These are phyloP conservation scores for Nakazawaea holstii DNA, from an alignment of 805 yeast species.

Conservation along the genomic window DNA sequence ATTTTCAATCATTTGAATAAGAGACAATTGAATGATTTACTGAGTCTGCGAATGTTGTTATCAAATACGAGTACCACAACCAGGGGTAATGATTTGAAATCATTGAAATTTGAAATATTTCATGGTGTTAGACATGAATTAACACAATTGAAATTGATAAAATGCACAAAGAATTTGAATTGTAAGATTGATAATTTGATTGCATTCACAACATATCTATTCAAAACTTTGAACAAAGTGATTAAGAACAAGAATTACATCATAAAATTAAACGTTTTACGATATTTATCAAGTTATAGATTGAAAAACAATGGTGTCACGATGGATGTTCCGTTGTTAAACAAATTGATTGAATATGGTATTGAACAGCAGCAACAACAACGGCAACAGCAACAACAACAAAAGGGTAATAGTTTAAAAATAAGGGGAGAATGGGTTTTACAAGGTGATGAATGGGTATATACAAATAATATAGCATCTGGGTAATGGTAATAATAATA, in stretches of 20 bases:
- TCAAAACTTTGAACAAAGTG: neutral
- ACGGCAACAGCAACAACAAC: too few relatives aligned
- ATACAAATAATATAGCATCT: neutral
- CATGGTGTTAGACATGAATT: conserved; percentile 6
- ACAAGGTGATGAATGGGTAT: conserved; percentile 19
- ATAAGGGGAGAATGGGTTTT: conserved; percentile 1
- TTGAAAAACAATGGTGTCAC: neutral
- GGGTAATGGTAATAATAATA: too few relatives aligned
- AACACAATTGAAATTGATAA: neutral
- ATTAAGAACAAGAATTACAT: neutral
- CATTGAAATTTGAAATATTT: conserved; percentile 2
- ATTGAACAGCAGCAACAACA: neutral
- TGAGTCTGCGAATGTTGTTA: neutral
- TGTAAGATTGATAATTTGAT: conserved; percentile 4
- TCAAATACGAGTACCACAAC: neutral
- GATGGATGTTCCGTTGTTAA: neutral
- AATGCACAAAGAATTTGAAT: conserved; percentile 2
- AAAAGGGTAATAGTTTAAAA: neutral
- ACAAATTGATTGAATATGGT: conserved; percentile 8
- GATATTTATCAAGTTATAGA: neutral
- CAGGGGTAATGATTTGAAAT: neutral
- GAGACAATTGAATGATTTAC: neutral
- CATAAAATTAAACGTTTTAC: neutral
- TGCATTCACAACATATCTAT: neutral
- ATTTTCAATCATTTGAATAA: neutral